Percentiles rank a stretch among this genome's conserved stretches.
Conservation (phyloP, 2,329 filamentous ascomycete species). For the Juglanconis oblonga region DNA sequence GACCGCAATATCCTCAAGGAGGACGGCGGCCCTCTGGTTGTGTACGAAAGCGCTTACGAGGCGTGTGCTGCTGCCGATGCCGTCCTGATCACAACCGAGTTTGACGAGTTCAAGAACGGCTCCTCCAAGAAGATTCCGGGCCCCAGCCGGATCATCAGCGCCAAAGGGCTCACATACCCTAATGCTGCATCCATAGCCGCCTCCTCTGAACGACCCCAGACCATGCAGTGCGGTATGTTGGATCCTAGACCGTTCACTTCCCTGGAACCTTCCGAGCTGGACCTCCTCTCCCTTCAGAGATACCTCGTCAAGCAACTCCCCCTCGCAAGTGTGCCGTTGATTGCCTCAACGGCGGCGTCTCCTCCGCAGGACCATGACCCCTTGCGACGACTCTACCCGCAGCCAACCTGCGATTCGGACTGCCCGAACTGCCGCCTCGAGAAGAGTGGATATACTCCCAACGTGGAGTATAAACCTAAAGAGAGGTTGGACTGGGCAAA, state of each 20-base stretch:
- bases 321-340: no score
- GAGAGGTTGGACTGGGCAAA: conserved; percentile 50
- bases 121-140: neutral
- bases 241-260: conserved; percentile 47
- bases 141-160: neutral
- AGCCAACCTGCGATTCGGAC: conserved; percentile 42
- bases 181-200: neutral
- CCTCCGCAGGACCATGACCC: conserved; percentile 32
- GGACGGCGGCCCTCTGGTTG: conserved; percentile 41
- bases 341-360: neutral
- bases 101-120: conserved; percentile 45
- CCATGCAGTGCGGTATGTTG: conserved; percentile 29
- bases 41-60: conserved; percentile 47
- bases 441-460: conserved; percentile 40
- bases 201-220: neutral
- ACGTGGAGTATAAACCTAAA: conserved; percentile 43
- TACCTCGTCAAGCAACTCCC: conserved; percentile 35
- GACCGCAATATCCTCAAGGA: conserved; percentile 25
- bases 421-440: conserved; percentile 51
- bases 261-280: conserved; percentile 37
- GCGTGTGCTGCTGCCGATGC: conserved; percentile 49
- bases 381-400: conserved; percentile 40
- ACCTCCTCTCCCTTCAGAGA: conserved; percentile 47
- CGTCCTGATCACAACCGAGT: conserved; percentile 54
- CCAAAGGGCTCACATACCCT: neutral